Base-by-base conservation (phyloP, 345 rosid genomes). In the Pistacia integerrima region DNA sequence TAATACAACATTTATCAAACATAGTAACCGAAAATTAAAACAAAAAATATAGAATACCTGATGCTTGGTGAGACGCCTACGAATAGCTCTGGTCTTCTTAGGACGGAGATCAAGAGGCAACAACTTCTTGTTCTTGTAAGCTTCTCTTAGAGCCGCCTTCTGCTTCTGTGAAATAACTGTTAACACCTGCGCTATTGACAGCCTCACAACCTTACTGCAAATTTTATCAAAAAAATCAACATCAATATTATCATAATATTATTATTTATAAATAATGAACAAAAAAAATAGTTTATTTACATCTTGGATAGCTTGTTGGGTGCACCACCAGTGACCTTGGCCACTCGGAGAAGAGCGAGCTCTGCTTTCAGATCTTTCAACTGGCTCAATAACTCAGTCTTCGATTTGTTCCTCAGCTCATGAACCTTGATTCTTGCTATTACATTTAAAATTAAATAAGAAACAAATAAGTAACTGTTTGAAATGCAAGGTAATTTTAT, bases 251-350 rank as follows among this genome's bases (percentile, higher is more conserved):
- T 4, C 14, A 30, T 52, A 4, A 30, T 22, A 3, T 0, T 17
- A 13, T 13, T 8, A 8, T 4, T 25, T 3, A 49, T 17, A 4
- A 3, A 8, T 17, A 4, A 2, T 4, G n/a, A 17, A 59, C 14
- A 25, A 20, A 14, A 12, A 17, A 64, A 14, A 18, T 16, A 7
- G 13, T 3, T 41, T 35, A 67, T 44, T 48, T 84, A 85, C 90
- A 89, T 89, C 81, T 89, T 89, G 33, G 90, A 87, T 67, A 89
- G 90, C 83, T 89, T 89, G 85, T 89, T 89, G 18, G 92, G 89
- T 3, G 92, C 92, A 58, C 92, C 92, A 18, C 92, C 92, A 57
- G 90, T 87, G 72, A 89, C 92, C 81, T 88, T 89, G 58, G 89
- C 90, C 35, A 87, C 92, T 36, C 92, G 90, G 61, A 89, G 90